Conservation (phyloP, 805 yeast species). For the Schwanniomyces pseudopolymorphus region DNA sequence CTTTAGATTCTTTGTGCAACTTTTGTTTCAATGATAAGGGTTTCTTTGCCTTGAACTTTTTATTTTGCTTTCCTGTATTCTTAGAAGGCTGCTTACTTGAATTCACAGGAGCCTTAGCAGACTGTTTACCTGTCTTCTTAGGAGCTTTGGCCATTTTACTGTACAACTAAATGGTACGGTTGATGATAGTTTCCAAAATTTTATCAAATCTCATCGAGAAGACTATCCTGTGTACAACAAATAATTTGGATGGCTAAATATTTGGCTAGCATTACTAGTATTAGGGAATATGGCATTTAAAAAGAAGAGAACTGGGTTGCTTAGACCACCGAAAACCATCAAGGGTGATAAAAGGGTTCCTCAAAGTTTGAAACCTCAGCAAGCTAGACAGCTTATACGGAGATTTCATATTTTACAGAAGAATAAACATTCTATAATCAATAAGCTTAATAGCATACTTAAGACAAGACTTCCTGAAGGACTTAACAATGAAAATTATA, state of each 20-base stretch:
- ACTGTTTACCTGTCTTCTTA: background rate
- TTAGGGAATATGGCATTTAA: constrained; percentile 8
- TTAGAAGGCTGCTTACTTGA: background rate
- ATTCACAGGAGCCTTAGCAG: background rate
- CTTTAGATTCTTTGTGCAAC: constrained; percentile 29
- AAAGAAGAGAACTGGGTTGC: constrained; percentile 20
- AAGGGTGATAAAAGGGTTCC: constrained; percentile 35
- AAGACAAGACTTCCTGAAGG: constrained; percentile 7
- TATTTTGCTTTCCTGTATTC: no score
- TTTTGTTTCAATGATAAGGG: constrained; percentile 30
- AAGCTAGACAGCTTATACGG: constrained; percentile 74
- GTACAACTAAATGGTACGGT: background rate
- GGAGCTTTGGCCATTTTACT: background rate
- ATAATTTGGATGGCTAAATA: background rate
- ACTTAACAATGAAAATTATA: constrained; percentile 22
- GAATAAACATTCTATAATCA: constrained; percentile 44
- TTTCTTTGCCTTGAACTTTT: constrained; percentile 1
- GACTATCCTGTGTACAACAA: constrained; percentile 1
- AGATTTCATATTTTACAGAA: constrained; percentile 73
- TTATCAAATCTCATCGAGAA: constrained; percentile 1
- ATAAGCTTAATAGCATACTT: constrained; percentile 19
- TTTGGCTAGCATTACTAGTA: background rate
- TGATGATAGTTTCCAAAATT: background rate
- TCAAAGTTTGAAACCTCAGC: constrained; percentile 58
- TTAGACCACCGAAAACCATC: constrained; percentile 31